These are phyloP conservation scores for Cicer pinnatifidum DNA, from an alignment of 306 rosid genomes.

Conservation along the genomic window DNA sequence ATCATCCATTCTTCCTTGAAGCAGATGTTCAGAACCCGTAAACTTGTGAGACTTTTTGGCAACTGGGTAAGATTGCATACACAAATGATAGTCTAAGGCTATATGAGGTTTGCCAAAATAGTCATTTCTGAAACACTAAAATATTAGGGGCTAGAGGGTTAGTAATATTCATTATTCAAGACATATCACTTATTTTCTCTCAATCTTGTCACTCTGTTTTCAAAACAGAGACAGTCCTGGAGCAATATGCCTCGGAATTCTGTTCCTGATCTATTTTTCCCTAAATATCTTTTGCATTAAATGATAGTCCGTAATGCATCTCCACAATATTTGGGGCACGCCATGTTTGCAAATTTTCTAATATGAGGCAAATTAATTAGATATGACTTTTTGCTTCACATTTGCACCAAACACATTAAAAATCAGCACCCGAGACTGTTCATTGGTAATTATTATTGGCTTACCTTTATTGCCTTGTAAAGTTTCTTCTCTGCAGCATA, in stretches of 20 bases:
- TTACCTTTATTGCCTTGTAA: constrained; percentile 80
- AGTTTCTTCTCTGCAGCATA: constrained; percentile 74
- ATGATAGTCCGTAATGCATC: not conserved
- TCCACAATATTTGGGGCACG: not conserved
- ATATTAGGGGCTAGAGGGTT: not conserved
- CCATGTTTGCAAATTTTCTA: constrained; percentile 1
- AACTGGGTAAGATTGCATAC: not conserved
- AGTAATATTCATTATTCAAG: not conserved
- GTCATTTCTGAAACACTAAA: not conserved
- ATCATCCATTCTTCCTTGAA: not conserved
- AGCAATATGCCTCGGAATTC: constrained; percentile 27
- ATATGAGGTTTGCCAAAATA: not conserved
- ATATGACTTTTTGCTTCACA: constrained; percentile 32
- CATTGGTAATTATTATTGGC: constrained; percentile 18
- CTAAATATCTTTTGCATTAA: constrained; percentile 15
- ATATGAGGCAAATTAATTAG: constrained; percentile 15
- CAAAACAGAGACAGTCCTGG: not conserved
- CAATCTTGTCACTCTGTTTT: constrained; percentile 7
- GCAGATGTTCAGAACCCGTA: not conserved
- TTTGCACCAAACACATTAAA: constrained; percentile 29
- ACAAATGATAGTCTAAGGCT: not conserved
- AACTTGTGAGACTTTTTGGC: not conserved
- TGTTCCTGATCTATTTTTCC: constrained; percentile 11
- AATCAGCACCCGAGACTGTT: constrained; percentile 29
- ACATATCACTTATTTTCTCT: no score